A percentile compares a stretch with the other conserved stretches of the same genome.
Evolutionary conservation across 2,329 filamentous ascomycete genomes (phyloP).

Genomic region (Aspergillus neoniger): DNA sequence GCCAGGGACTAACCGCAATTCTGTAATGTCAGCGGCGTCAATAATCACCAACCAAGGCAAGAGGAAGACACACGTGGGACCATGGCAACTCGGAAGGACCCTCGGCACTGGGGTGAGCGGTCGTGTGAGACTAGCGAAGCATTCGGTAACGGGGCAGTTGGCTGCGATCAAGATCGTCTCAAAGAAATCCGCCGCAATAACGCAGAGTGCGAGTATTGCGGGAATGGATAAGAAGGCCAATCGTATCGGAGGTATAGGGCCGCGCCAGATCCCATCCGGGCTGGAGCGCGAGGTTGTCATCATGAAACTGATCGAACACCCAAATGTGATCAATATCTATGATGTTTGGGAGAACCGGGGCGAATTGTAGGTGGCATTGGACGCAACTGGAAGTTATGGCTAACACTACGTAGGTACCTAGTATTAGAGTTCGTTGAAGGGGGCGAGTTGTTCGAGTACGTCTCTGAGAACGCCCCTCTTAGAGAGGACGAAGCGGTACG

Average conservation of each 20-base stretch:
- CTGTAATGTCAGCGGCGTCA: conserved; percentile 58
- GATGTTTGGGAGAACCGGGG: conserved; percentile 98
- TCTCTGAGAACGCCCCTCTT: conserved; percentile 72
- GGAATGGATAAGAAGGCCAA: conserved; percentile 73
- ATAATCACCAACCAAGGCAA: conserved; percentile 57
- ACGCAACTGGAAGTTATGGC: background rate
- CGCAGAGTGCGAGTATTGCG: conserved; percentile 81
- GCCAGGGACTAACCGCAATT: conserved; percentile 52
- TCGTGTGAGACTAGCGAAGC: conserved; percentile 80
- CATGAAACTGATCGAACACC: conserved; percentile 93
- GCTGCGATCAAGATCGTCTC: conserved; percentile 96
- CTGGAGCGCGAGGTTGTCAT: conserved; percentile 95
- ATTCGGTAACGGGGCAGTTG: conserved; percentile 73
- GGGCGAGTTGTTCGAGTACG: conserved; percentile 83
- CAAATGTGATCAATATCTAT: conserved; percentile 89
- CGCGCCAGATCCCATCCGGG: conserved; percentile 76
- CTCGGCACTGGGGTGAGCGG: conserved; percentile 89
- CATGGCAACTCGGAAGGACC: conserved; percentile 88
- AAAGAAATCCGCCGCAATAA: conserved; percentile 74
- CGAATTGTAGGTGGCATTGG: conserved; percentile 70
- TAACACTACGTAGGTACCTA: conserved; percentile 68
- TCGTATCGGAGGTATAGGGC: conserved; percentile 58
- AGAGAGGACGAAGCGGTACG: conserved; percentile 77
- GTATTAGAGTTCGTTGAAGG: conserved; percentile 90
- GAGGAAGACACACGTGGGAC: conserved; percentile 77